Evolutionary conservation across 2,329 filamentous ascomycete species (phyloP).

Genomic region (Aspergillus ochraceus): DNA sequence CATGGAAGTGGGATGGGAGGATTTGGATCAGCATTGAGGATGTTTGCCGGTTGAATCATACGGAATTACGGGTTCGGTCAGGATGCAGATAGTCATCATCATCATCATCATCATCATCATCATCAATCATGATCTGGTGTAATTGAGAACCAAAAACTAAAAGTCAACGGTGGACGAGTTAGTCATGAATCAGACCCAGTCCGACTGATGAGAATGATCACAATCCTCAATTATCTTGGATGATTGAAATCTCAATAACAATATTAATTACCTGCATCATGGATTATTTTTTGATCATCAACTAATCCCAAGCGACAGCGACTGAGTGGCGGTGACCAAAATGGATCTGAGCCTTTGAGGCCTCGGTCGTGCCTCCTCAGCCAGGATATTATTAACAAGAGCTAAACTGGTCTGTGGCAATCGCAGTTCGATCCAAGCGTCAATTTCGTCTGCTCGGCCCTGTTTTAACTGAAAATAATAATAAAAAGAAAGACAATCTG

Average conservation of each 20-base stretch:
- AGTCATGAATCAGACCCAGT: background rate
- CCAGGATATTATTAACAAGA: background rate
- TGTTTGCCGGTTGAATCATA: background rate
- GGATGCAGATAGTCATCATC: background rate
- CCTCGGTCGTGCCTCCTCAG: constrained; percentile 2
- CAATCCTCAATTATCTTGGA: background rate
- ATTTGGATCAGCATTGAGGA: background rate
- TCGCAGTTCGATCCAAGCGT: background rate
- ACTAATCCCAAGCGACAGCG: background rate
- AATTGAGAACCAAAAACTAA: background rate
- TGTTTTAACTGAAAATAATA: background rate
- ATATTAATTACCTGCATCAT: background rate
- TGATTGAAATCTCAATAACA: background rate
- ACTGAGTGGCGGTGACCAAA: constrained; percentile 3
- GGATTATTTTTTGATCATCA: background rate
- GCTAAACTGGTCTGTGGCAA: constrained; percentile 2
- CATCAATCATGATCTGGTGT: background rate
- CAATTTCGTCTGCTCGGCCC: background rate
- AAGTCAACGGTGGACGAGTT: background rate
- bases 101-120: background rate
- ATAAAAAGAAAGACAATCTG: no score
- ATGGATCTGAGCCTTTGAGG: background rate
- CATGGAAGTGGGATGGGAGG: background rate
- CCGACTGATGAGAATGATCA: background rate
- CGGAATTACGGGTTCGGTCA: no score